Percentiles rank a stretch among this genome's conserved stretches.
Conservation (phyloP, 2,329 filamentous ascomycete species). For the Fusarium mundagurra region DNA sequence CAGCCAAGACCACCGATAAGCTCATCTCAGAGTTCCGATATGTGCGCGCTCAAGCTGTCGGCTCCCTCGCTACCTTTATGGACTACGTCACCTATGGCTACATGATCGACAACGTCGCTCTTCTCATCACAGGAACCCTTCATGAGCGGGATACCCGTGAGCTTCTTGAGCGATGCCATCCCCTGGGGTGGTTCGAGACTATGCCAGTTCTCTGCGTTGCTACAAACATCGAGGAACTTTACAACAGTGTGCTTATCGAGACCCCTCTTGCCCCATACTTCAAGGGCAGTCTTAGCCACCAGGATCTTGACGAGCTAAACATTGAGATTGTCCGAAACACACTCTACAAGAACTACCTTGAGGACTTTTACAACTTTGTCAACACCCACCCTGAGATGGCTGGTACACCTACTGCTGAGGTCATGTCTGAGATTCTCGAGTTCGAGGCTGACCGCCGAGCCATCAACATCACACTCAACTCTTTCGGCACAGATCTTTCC, state of each 20-base stretch:
- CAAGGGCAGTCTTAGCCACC: slow-evolving; percentile 94
- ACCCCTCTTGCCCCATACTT: slow-evolving; percentile 96
- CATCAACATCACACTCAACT: slow-evolving; percentile 99
- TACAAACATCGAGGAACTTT: slow-evolving; percentile 97
- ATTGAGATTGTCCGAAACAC: slow-evolving; percentile 99
- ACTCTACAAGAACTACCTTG: slow-evolving; percentile 98
- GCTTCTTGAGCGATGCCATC: slow-evolving; percentile 93
- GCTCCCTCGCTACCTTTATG: slow-evolving; percentile 93
- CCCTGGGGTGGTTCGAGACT: slow-evolving; percentile 98
- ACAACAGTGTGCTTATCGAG: slow-evolving; percentile 97
- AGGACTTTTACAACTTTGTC: slow-evolving; percentile 96
- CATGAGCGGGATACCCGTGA: slow-evolving; percentile 98
- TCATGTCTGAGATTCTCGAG: slow-evolving; percentile 95
- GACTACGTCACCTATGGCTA: slow-evolving; percentile 99
- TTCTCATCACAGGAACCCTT: slow-evolving; percentile 96
- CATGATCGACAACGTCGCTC: slow-evolving; percentile 99
- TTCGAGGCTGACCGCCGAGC: slow-evolving; percentile 96
- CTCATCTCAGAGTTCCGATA: slow-evolving; percentile 98
- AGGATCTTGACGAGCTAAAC: slow-evolving; percentile 97
- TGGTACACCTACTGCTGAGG: slow-evolving; percentile 88
- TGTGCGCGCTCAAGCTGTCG: slow-evolving; percentile 90
- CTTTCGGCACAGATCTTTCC: slow-evolving; percentile 93
- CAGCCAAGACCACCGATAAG: slow-evolving; percentile 96
- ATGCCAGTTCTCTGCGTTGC: slow-evolving; percentile 98
- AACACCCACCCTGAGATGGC: slow-evolving; percentile 87